Evolutionary conservation across 1,139 yeast genomes (phyloP).

Genomic region (Yamadazyma siamensis): DNA sequence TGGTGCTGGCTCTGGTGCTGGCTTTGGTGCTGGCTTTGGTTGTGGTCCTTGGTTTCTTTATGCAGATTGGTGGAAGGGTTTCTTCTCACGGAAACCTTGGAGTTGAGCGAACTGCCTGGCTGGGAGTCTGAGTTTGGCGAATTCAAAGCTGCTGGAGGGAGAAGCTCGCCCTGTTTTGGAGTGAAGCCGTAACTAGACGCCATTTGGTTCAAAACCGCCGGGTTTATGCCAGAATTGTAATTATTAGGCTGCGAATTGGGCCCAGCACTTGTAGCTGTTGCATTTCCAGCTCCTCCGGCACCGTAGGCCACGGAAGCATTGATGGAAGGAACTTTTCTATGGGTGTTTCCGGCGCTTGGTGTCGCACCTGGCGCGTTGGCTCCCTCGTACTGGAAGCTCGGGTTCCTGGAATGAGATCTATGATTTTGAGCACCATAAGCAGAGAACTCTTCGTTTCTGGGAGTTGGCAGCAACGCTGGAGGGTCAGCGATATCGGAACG

Average conservation of each 20-base stretch:
- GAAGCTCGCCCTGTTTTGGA: slow-evolving; percentile 13
- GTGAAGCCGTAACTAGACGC: too few species aligned
- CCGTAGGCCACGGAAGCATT: too few species aligned
- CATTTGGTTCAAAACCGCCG: slow-evolving; percentile 3
- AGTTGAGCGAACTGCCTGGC: slow-evolving; percentile 11
- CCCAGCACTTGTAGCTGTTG: too few species aligned
- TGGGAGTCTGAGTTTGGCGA: slow-evolving; percentile 16
- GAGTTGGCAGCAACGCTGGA: slow-evolving; percentile 16
- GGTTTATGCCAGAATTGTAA: too few species aligned
- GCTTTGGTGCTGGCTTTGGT: background rate
- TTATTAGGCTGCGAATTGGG: too few species aligned
- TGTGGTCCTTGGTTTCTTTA: background rate
- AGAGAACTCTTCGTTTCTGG: slow-evolving; percentile 16
- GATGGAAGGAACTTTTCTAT: slow-evolving; percentile 14
- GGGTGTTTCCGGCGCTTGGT: slow-evolving; percentile 14
- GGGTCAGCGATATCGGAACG: slow-evolving; percentile 14
- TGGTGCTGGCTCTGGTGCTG: background rate
- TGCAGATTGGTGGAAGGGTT: too few species aligned
- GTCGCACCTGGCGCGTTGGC: too few species aligned
- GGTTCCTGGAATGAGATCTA: slow-evolving; percentile 19
- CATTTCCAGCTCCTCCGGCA: too few species aligned
- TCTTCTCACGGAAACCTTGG: slow-evolving; percentile 8
- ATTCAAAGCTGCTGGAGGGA: slow-evolving; percentile 23
- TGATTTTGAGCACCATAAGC: slow-evolving; percentile 13
- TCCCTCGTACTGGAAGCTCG: slow-evolving; percentile 20